Conservation (phyloP, 768 basidiomycete species). For the Podaxis carcinomalis region DNA sequence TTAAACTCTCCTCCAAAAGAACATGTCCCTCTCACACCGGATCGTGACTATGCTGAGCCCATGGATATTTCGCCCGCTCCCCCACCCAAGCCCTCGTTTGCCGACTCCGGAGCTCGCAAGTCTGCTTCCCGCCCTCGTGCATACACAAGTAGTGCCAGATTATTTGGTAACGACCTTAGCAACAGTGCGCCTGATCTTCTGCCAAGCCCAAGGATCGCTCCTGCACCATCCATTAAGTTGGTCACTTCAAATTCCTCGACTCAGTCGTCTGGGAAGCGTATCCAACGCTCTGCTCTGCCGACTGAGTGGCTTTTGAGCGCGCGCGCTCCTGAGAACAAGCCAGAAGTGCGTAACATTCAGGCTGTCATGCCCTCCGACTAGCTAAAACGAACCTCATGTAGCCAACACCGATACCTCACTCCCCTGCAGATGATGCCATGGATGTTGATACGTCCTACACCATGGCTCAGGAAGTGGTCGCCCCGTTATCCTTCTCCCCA, state of each 20-base stretch:
- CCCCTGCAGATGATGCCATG: constrained; percentile 66
- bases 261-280: constrained; percentile 45
- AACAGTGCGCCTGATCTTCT: constrained; percentile 36
- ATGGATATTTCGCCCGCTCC: constrained; percentile 84
- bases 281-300: constrained; percentile 62
- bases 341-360: constrained; percentile 21
- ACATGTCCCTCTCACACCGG: constrained; percentile 39
- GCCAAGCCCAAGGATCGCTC: constrained; percentile 27
- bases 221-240: constrained; percentile 27
- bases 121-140: constrained; percentile 52
- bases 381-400: constrained; percentile 15
- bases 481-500: constrained; percentile 27
- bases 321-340: constrained; percentile 17
- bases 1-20: constrained; percentile 65
- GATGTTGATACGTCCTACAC: constrained; percentile 65
- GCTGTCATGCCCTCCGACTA: neutral
- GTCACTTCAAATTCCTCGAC: constrained; percentile 28
- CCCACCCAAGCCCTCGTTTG: constrained; percentile 22
- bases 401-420: constrained; percentile 35
- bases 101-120: constrained; percentile 21
- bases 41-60: constrained; percentile 38
- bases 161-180: constrained; percentile 74
- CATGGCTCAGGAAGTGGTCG: constrained; percentile 18
- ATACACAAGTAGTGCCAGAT: constrained; percentile 57
- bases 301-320: constrained; percentile 49